Evolutionary conservation across 2,329 filamentous ascomycete species (phyloP), one percentile per base, ranked within the genome.

Genomic region (Hypoxylon sp.): DNA sequence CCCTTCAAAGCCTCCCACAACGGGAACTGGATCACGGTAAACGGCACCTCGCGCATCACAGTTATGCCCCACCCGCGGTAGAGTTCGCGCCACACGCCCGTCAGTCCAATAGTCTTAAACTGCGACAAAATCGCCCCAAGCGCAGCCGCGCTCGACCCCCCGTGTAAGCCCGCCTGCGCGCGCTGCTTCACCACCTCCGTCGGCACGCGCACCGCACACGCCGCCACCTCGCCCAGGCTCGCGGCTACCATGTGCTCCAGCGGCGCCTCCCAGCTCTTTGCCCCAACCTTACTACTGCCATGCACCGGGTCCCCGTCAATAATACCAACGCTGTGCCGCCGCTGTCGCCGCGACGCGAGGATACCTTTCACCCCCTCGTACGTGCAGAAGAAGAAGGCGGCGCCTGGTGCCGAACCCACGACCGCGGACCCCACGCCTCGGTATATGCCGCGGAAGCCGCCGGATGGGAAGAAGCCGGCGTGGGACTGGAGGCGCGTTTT

Each of bases 181-280:
- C 97, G 88, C 85, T 98, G 96, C 87, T 99, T 99, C 75, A 99
- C 88, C 3, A 99, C 96, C 79, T 99, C 96, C 0, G 94, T 98
- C 8, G 96, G 96, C 19, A 99, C 96, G 60, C 96, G 86, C 5
- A 99, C 90, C 1, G 94, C 90, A 80, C 96, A 99, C 0, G 96
- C 97, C 2, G 95, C 94, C 1, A 98, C 86, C 81, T 99, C 96
- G 58, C 96, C 97, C 50, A 94, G 78, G 48, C 89, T 92, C 0
- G 94, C 96, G 1, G 96, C 94, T 0, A 91, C 78, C 90, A 98
- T 98, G 81, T 98, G 94, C 39, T 87, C 83, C 39, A 87, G 68
- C 19, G 81, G 78, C 6, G 75, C 76, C 17, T 75, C 68, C 61
- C 74, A 57, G 9, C 46, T 59, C 19, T 72, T 64, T 50, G 33